A percentile compares a stretch with the other conserved stretches of the same genome.
Evolutionary conservation across 768 basidiomycete species (phyloP).

Genomic region (Cubamyces lactineus): DNA sequence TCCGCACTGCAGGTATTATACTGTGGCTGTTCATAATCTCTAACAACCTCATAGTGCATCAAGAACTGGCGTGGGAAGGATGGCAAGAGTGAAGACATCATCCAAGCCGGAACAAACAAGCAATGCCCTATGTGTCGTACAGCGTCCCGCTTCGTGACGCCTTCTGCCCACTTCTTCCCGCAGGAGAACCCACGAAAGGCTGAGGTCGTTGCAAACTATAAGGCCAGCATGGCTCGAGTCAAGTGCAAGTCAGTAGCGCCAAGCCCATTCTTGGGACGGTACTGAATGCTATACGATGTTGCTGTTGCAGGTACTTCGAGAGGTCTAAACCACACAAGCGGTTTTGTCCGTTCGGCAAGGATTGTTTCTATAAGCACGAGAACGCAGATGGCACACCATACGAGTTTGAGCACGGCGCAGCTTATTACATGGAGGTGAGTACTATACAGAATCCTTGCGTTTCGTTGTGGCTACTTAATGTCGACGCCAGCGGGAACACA

Average conservation of each 20-base stretch:
- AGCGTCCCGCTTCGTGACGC: slow-evolving; percentile 68
- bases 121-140: slow-evolving; percentile 79
- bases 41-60: slow-evolving; percentile 57
- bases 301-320: slow-evolving; percentile 58
- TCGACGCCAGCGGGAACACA: background rate
- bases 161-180: slow-evolving; percentile 69
- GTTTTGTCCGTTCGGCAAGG: slow-evolving; percentile 77
- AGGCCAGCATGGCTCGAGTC: slow-evolving; percentile 71
- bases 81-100: slow-evolving; percentile 53
- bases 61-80: slow-evolving; percentile 73
- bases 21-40: background rate
- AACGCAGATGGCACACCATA: slow-evolving; percentile 68
- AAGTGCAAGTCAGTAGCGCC: slow-evolving; percentile 60
- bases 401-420: slow-evolving; percentile 53
- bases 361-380: slow-evolving; percentile 80
- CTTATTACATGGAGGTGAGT: slow-evolving; percentile 24
- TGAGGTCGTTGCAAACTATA: slow-evolving; percentile 58
- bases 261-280: background rate
- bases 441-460: background rate
- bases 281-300: background rate
- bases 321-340: slow-evolving; percentile 51
- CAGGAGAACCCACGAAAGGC: slow-evolving; percentile 57
- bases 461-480: background rate
- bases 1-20: background rate
- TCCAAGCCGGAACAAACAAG: slow-evolving; percentile 65